Percentiles rank a stretch among this genome's conserved stretches.
Evolutionary conservation across 768 basidiomycete species (phyloP).

Genomic region (Lentinula detonsa): DNA sequence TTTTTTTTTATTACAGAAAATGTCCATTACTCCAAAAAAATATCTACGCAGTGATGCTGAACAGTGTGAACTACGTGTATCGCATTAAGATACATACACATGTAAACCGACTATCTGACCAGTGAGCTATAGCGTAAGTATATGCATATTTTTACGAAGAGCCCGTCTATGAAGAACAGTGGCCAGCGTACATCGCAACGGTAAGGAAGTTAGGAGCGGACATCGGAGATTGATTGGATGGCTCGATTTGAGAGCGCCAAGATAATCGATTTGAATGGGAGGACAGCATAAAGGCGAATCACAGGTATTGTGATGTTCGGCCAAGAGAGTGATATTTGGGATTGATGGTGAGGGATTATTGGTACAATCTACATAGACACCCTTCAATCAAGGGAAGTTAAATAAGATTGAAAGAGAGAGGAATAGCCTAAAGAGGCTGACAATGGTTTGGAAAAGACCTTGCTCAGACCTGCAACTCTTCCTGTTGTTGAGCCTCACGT

Average conservation of each 20-base stretch:
- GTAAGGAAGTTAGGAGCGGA: not conserved
- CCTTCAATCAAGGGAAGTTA: slow-evolving; percentile 5
- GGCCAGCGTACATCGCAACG: not conserved
- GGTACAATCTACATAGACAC: slow-evolving; percentile 4
- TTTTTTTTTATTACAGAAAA: not conserved
- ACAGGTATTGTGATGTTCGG: not conserved
- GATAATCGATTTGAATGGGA: slow-evolving; percentile 6
- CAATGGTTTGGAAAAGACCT: not conserved
- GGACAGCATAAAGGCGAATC: slow-evolving; percentile 3
- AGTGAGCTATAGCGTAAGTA: slow-evolving; percentile 8
- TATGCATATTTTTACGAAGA: slow-evolving; percentile 9
- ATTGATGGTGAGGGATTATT: slow-evolving; percentile 4
- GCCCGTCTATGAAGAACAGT: slow-evolving; percentile 4
- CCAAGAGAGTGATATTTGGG: not conserved
- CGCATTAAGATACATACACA: not conserved
- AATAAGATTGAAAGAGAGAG: slow-evolving; percentile 6
- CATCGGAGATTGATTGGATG: not conserved
- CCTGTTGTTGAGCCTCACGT: slow-evolving; percentile 74
- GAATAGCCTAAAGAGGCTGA: slow-evolving; percentile 6
- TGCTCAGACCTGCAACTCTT: slow-evolving; percentile 46
- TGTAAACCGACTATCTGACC: slow-evolving; percentile 2
- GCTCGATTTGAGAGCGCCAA: slow-evolving; percentile 5
- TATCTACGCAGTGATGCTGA: slow-evolving; percentile 1
- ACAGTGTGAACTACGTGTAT: not conserved
- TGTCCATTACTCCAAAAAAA: slow-evolving; percentile 1